Percentiles rank a stretch among this genome's conserved stretches.
Evolutionary conservation across 805 yeast genomes (phyloP).

Genomic region (Hemisphaericaspora nanyangensis): DNA sequence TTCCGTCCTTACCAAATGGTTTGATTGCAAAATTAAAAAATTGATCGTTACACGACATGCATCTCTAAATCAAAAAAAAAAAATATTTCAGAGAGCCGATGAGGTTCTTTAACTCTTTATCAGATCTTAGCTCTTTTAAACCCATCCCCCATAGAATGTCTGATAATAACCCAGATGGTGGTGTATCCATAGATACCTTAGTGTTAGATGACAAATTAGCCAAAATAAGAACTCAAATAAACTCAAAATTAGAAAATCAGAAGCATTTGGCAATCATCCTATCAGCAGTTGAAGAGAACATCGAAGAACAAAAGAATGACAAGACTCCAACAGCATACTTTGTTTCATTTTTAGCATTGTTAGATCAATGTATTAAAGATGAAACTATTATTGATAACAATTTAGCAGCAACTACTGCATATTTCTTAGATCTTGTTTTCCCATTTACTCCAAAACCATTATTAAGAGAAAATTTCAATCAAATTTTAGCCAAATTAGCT

Average conservation of each 20-base stretch:
- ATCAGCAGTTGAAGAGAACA: slow-evolving; percentile 86
- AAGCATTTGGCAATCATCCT: slow-evolving; percentile 79
- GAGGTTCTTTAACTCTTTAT: too few relatives aligned
- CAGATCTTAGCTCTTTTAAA: too few relatives aligned
- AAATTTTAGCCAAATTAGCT: slow-evolving; percentile 74
- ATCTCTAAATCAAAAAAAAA: too few relatives aligned
- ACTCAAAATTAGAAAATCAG: slow-evolving; percentile 83
- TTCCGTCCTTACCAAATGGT: too few relatives aligned
- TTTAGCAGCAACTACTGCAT: slow-evolving; percentile 72
- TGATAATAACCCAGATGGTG: slow-evolving; percentile 38
- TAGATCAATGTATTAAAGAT: slow-evolving; percentile 64
- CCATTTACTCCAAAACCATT: slow-evolving; percentile 70
- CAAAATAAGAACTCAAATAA: slow-evolving; percentile 65
- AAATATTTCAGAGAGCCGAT: too few relatives aligned
- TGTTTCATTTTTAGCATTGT: slow-evolving; percentile 73
- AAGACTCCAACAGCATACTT: slow-evolving; percentile 77
- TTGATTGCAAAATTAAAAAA: too few relatives aligned
- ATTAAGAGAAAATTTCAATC: slow-evolving; percentile 69
- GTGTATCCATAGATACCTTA: slow-evolving; percentile 29
- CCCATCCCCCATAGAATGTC: too few relatives aligned
- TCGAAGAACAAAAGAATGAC: slow-evolving; percentile 60
- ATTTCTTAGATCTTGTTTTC: slow-evolving; percentile 74
- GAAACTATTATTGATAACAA: slow-evolving; percentile 53
- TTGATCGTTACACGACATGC: too few relatives aligned
- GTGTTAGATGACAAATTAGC: slow-evolving; percentile 62